Evolutionary conservation across 2,329 filamentous ascomycete genomes (phyloP), one percentile per base, ranked within the genome.

Genomic region (Exophiala alcalophila): DNA sequence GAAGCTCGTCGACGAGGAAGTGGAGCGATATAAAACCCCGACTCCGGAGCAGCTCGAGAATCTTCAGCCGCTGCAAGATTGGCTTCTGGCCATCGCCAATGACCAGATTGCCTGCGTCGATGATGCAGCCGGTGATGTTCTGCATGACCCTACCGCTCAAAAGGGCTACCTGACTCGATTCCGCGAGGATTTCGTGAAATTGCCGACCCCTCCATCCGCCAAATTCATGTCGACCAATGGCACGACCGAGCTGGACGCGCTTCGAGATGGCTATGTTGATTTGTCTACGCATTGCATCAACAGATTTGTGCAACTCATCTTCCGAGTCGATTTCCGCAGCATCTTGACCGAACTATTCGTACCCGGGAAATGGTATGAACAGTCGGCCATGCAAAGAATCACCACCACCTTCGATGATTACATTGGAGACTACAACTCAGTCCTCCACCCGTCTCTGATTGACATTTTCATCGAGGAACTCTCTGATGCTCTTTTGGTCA

Each of bases 61-160:
- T 3, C 71, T 95, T 19, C 86, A 94, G 62, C 65, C 74, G 14
- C 63, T 82, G 29, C 78, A 83, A 60, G 92, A 98, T 68, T 98
- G 91, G 89, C 83, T 98, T 42, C 82, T 98, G 39, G 90, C 92
- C 31, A 88, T 94, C 44, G 92, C 94, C 56, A 98, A 98, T 68
- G 92, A 98, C 67, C 92, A 98, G 65, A 97, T 98, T 62, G 90
- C 90, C 43, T 96, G 89, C 65, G 95, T 98, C 59, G 92, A 97
- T 64, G 94, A 97, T 63, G 80, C 78, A 47, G 71, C 76, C 59
- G 84, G 84, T 53, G 84, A 86, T 50, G 80, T 78, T 47, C 68
- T 76, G 60, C 84, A 84, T 54, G 84, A 87, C 49, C 84, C 86
- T 39, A 80, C 81, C 39, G 76, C 73, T 40, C 81, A 84, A 21